Evolutionary conservation across 805 yeast species (phyloP).

Genomic region (Metschnikowia shivogae): DNA sequence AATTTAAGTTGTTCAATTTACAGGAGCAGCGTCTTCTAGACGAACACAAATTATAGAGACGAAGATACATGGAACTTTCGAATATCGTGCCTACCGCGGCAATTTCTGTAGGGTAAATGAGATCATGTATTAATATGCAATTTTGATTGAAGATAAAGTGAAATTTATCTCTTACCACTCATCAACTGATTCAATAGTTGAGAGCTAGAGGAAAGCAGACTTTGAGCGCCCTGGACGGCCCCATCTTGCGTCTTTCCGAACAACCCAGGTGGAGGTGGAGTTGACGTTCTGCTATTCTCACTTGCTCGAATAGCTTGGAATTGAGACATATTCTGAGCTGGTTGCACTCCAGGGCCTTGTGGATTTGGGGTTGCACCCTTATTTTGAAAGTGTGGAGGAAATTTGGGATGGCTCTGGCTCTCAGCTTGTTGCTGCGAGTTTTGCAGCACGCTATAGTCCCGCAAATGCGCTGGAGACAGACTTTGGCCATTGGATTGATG

Average conservation of each 20-base stretch:
- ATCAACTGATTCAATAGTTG: conserved; percentile 81
- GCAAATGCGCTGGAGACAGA: neutral
- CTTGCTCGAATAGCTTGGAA: conserved; percentile 26
- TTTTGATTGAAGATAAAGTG: neutral
- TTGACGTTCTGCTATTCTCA: conserved; percentile 39
- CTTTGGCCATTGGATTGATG: conserved; percentile 1
- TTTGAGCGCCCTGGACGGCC: conserved; percentile 9
- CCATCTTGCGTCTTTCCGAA: conserved; percentile 27
- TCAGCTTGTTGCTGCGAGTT: conserved; percentile 1
- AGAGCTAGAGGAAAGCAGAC: conserved; percentile 54
- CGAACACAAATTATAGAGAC: neutral
- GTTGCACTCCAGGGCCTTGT: conserved; percentile 4
- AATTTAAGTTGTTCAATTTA: conserved; percentile 17
- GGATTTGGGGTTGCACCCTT: neutral
- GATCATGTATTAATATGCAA: neutral
- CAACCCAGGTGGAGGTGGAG: conserved; percentile 77
- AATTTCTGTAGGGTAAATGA: neutral
- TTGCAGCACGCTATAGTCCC: neutral
- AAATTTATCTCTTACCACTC: conserved; percentile 59
- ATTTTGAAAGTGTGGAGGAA: conserved; percentile 5
- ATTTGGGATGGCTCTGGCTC: neutral
- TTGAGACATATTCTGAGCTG: conserved; percentile 17
- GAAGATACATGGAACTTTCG: too few species aligned
- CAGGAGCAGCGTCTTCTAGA: conserved; percentile 11
- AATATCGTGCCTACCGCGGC: too few species aligned